Evolutionary conservation across 2,329 filamentous ascomycete species (phyloP), one percentile per base, ranked within the genome.

Genomic region (Dactylellina cionopaga): DNA sequence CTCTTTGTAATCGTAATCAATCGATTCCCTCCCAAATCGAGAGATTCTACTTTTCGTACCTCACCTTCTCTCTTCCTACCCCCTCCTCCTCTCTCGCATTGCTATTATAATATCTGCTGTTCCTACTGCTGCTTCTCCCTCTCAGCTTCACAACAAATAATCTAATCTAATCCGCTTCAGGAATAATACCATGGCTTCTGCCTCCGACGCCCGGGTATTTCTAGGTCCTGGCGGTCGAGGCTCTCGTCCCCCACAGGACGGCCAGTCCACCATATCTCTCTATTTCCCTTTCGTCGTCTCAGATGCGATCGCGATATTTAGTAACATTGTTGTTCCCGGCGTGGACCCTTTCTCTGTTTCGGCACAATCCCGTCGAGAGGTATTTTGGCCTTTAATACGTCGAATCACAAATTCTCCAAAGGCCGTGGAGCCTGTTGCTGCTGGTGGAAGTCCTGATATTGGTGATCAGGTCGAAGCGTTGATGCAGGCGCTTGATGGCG

Each of bases 231-330:
- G 62, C 17, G 62, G 62, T n/a, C 62, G 51, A 33, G 43, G 43
- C 27, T 33, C n/a, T n/a, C 25, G 35, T 25, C 17, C 51, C 51
- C 17, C 17, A 3, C 62, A 58, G 27, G 49, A 55, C 3, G 39
- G 52, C 15, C 24, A 35, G 22, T 37, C 44, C n/a, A 51, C 62
- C n/a, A 10, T 49, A 25, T 66, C 29, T 15, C 49, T 66, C 33
- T 66, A 66, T 17, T 66, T 66, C 33, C 62, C 62, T 22, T 66
- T 66, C 41, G 62, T 55, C n/a, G 62, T 66, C 19, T 66, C 62
- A 11, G 62, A 66, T 56, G 62, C 62, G 1, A 66, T 66, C 44
- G 27, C 33, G 11, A 56, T 66, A 24, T 66, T 66, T 22, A 66
- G 22, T 19, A 66, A 66, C 15, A 66, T 56, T 35, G 62, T 66